These are phyloP conservation scores for Rhodotorula babjevae DNA, from an alignment of 768 basidiomycete genomes.

Conservation along the genomic window DNA sequence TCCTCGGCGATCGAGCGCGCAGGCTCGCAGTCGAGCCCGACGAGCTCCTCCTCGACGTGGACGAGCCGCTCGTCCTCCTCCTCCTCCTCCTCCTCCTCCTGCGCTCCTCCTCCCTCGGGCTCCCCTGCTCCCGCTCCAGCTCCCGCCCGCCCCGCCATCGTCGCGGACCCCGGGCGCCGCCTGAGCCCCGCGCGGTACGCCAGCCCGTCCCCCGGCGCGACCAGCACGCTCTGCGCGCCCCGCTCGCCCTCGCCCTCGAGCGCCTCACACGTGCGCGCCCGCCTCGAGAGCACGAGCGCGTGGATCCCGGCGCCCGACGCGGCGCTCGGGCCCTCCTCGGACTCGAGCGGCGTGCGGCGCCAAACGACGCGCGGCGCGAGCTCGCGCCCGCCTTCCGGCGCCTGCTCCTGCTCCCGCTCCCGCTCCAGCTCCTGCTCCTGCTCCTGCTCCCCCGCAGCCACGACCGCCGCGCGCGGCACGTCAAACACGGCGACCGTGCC, in stretches of 20 bases:
- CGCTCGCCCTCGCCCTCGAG: background rate
- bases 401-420: too few relatives aligned
- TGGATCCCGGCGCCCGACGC: background rate
- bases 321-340: too few relatives aligned
- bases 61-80: too few relatives aligned
- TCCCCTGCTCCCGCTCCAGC: background rate
- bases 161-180: background rate
- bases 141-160: too few relatives aligned
- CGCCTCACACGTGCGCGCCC: background rate
- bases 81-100: too few relatives aligned
- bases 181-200: conserved; percentile 16
- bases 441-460: too few relatives aligned
- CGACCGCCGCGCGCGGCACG: background rate
- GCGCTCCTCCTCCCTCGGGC: too few relatives aligned
- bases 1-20: background rate
- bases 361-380: background rate
- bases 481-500: background rate
- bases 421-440: too few relatives aligned
- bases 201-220: conserved; percentile 28
- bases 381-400: too few relatives aligned
- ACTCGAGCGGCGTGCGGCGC: too few relatives aligned
- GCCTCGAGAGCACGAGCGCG: background rate
- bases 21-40: conserved; percentile 24
- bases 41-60: conserved; percentile 20
- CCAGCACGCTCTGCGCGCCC: background rate